Evolutionary conservation across 805 yeast species (phyloP).

Genomic region (Cephaloascus fragrans): DNA sequence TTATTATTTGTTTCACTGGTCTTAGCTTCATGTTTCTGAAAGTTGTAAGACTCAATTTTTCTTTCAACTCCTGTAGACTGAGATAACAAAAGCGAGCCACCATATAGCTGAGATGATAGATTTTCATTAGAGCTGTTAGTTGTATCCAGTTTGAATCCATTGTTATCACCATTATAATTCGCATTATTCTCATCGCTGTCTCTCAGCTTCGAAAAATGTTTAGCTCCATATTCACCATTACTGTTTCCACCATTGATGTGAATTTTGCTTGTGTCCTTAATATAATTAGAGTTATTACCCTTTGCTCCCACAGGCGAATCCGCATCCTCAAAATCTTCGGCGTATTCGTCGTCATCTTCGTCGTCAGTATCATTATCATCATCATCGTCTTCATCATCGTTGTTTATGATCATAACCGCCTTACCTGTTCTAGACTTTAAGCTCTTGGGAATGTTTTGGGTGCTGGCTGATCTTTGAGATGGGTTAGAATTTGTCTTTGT

Average conservation of each 20-base stretch:
- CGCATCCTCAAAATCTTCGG: not conserved
- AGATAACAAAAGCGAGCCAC: conserved; percentile 13
- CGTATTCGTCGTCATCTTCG: not conserved
- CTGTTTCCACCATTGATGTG: not conserved
- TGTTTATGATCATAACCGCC: conserved; percentile 17
- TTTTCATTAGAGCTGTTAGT: conserved; percentile 4
- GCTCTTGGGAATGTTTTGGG: conserved; percentile 1
- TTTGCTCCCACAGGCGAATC: not conserved
- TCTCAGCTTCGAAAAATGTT: too few relatives aligned
- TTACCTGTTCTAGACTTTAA: not conserved
- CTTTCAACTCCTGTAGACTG: conserved; percentile 16
- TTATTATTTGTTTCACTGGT: too few relatives aligned
- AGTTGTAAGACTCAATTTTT: conserved; percentile 4
- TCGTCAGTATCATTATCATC: conserved; percentile 15
- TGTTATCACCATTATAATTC: not conserved
- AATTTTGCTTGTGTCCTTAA: not conserved
- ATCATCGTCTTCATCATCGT: conserved; percentile 31
- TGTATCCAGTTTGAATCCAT: too few relatives aligned
- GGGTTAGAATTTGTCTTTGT: conserved; percentile 12
- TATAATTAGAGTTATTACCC: not conserved
- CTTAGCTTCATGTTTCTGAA: too few relatives aligned
- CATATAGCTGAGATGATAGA: conserved; percentile 8
- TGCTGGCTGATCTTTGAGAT: conserved; percentile 3
- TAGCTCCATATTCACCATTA: not conserved
- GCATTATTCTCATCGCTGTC: too few relatives aligned